phyloP scores from a whole-genome alignment of 768 basidiomycete genomes.

The Grammothele lineata region DNA sequence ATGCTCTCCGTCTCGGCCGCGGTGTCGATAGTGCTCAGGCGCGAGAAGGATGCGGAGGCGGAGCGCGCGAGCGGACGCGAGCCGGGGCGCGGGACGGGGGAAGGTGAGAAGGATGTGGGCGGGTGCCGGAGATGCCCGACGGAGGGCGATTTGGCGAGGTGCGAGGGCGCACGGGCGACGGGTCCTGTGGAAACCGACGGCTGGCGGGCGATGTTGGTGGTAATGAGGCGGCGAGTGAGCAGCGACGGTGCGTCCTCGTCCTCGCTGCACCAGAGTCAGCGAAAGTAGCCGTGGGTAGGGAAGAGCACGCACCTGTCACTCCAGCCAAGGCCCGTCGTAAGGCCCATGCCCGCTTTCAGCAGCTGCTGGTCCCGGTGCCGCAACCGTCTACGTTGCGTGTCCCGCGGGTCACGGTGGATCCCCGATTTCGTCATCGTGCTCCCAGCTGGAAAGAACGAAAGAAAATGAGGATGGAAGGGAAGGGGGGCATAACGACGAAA shows the following conservation, averaged over 20 bases:
- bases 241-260: constrained; percentile 39
- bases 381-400: constrained; percentile 29
- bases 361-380: constrained; percentile 35
- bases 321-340: constrained; percentile 40
- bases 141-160: constrained; percentile 6
- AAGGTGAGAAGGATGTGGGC: constrained; percentile 6
- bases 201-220: constrained; percentile 24
- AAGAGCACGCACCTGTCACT: constrained; percentile 32
- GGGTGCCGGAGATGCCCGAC: constrained; percentile 7
- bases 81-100: constrained; percentile 2
- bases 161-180: constrained; percentile 7
- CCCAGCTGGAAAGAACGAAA: constrained; percentile 6
- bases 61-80: constrained; percentile 10
- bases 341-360: constrained; percentile 34
- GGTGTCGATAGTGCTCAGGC: constrained; percentile 3
- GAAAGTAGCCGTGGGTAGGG: neutral
- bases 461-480: too few relatives aligned
- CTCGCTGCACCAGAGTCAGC: constrained; percentile 24
- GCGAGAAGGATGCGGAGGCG: constrained; percentile 9
- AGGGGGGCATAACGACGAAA: neutral
- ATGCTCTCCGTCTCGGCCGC: constrained; percentile 10
- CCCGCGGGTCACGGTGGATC: constrained; percentile 31
- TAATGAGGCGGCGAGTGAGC: constrained; percentile 34
- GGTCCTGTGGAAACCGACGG: constrained; percentile 16
- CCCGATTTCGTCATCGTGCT: constrained; percentile 29